These are phyloP conservation scores for Colletotrichum lupini DNA, from an alignment of 2,329 filamentous ascomycete species.

Conservation along the genomic window DNA sequence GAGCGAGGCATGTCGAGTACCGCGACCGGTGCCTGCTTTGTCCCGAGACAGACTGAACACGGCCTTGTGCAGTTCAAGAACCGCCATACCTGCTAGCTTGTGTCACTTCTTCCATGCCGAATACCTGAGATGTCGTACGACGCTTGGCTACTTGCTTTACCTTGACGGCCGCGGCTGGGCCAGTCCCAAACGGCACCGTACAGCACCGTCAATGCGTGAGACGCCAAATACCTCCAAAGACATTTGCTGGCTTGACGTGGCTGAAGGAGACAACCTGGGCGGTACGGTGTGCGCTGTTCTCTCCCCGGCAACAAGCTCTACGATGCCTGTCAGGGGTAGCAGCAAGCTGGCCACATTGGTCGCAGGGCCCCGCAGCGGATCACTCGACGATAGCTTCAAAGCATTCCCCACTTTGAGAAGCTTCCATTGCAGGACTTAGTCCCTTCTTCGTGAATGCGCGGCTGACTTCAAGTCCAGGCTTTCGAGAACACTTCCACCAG, in stretches of 20 bases:
- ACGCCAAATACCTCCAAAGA: neutral
- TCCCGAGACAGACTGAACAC: neutral
- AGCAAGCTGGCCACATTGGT: neutral
- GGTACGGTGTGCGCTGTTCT: neutral
- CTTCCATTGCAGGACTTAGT: neutral
- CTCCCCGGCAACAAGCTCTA: neutral
- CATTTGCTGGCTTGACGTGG: neutral
- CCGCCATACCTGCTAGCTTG: neutral
- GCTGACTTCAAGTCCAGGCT: slow-evolving; percentile 71
- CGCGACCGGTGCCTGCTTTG: neutral
- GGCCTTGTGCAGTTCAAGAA: neutral
- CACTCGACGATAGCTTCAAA: neutral
- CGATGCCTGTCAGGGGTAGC: neutral
- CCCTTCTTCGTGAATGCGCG: slow-evolving; percentile 17
- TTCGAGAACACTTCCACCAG: slow-evolving; percentile 99
- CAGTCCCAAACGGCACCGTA: neutral
- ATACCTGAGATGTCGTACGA: neutral
- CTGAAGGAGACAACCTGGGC: neutral
- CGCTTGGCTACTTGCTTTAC: neutral
- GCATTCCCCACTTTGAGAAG: neutral
- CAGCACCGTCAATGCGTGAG: neutral
- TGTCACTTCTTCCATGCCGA: neutral
- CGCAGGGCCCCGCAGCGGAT: neutral
- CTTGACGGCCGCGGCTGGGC: neutral
- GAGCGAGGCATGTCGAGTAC: neutral